These are phyloP conservation scores for Colletotrichum sp. DNA, from an alignment of 2,329 filamentous ascomycete genomes.

Conservation along the genomic window DNA sequence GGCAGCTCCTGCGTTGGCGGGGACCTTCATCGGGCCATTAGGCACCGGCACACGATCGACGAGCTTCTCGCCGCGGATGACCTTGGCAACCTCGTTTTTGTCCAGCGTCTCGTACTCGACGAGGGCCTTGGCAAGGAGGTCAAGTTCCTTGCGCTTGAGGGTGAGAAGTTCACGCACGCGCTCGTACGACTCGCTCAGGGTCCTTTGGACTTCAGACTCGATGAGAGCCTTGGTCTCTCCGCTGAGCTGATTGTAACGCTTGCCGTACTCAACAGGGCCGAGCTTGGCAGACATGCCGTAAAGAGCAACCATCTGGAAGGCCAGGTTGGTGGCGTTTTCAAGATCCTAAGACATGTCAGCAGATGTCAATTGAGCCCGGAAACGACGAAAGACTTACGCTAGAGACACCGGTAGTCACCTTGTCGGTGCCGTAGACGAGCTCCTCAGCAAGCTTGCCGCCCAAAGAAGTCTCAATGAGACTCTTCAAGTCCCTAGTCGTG, in stretches of 20 bases:
- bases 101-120: slow-evolving; percentile 94
- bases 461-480: slow-evolving; percentile 79
- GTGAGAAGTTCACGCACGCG: slow-evolving; percentile 76
- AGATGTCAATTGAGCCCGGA: background rate
- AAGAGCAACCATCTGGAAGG: slow-evolving; percentile 86
- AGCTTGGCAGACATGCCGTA: slow-evolving; percentile 89
- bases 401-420: slow-evolving; percentile 88
- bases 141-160: slow-evolving; percentile 81
- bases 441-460: slow-evolving; percentile 92
- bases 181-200: slow-evolving; percentile 81
- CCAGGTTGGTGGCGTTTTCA: slow-evolving; percentile 77
- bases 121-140: slow-evolving; percentile 85
- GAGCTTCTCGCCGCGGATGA: slow-evolving; percentile 85
- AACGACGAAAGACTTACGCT: slow-evolving; percentile 57
- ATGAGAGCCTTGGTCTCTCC: slow-evolving; percentile 86
- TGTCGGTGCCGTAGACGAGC: slow-evolving; percentile 87
- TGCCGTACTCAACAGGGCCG: slow-evolving; percentile 87
- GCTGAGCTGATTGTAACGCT: slow-evolving; percentile 81
- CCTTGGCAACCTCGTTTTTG: slow-evolving; percentile 87
- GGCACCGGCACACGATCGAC: slow-evolving; percentile 73
- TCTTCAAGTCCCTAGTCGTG: slow-evolving; percentile 83
- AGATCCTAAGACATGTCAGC: slow-evolving; percentile 70
- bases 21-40: slow-evolving; percentile 43
- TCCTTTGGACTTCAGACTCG: slow-evolving; percentile 84
- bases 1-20: slow-evolving; percentile 18